Percentiles rank a stretch among this genome's conserved stretches.
phyloP scores from a whole-genome alignment of 768 basidiomycete species.

The Harrya chromipes region DNA sequence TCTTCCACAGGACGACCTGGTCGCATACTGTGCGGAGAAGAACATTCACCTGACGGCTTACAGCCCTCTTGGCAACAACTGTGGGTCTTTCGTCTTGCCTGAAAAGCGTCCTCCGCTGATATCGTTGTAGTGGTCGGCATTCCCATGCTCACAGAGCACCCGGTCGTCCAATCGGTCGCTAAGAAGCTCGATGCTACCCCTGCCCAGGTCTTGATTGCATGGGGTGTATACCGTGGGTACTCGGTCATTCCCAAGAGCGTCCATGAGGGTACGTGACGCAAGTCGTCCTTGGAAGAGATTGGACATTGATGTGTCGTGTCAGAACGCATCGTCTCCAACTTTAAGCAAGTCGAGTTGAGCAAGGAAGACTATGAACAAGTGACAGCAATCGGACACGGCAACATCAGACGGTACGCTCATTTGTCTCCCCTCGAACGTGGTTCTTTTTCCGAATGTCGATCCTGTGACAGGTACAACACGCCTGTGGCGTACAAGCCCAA shows the following conservation, averaged over 20 bases:
- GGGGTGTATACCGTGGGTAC: slow-evolving; percentile 72
- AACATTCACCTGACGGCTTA: slow-evolving; percentile 70
- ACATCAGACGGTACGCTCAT: slow-evolving; percentile 32
- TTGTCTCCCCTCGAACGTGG: neutral
- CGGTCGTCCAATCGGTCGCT: slow-evolving; percentile 60
- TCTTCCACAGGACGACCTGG: slow-evolving; percentile 71
- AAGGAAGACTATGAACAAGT: slow-evolving; percentile 62
- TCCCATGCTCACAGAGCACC: slow-evolving; percentile 67
- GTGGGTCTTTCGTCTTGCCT: slow-evolving; percentile 37
- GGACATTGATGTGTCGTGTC: neutral
- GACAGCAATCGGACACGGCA: slow-evolving; percentile 38
- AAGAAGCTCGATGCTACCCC: slow-evolving; percentile 59
- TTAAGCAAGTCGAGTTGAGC: slow-evolving; percentile 67
- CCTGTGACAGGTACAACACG: slow-evolving; percentile 45
- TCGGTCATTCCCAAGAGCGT: slow-evolving; percentile 87
- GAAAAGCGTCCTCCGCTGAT: neutral
- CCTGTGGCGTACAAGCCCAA: slow-evolving; percentile 55
- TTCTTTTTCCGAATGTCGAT: neutral
- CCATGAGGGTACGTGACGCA: slow-evolving; percentile 42
- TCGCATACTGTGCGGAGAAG: slow-evolving; percentile 64
- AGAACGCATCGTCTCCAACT: slow-evolving; percentile 73
- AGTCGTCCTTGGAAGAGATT: neutral
- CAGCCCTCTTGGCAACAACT: slow-evolving; percentile 79
- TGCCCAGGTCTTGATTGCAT: slow-evolving; percentile 82
- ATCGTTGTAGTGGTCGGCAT: slow-evolving; percentile 48